Evolutionary conservation across 2,329 filamentous ascomycete genomes (phyloP), one percentile per base, ranked within the genome.

Genomic region (Byssochlamys sp.): DNA sequence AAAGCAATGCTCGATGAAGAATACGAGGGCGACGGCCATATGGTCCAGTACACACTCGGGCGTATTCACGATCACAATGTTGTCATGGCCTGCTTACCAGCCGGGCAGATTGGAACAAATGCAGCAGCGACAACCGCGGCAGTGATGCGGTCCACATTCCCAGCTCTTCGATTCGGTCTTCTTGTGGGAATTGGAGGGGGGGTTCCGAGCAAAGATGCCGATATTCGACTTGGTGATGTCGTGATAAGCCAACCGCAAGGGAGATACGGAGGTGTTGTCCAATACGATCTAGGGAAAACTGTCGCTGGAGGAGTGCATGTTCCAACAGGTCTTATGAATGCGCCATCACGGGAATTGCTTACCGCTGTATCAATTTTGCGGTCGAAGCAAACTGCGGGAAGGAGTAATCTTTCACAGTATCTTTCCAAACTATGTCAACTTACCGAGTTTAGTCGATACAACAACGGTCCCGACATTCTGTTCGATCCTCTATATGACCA

Each of bases 181-280:
- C 70, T 80, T 68, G 75, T 79, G 0, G 76, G 76, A 19, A 73
- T 79, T 39, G 76, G 73, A 0, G 71, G 72, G 11, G 68, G 66
- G 0, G 61, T 65, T 0, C 68, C 67, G 4, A 64, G 59, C 33
- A 12, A 10, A 3, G 53, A 56, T n/a, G 45, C 61, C 9, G 65
- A 72, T 55, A 67, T 71, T n/a, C 63, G 67, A 12, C 64, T 71
- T 0, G 69, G 69, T 0, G 68, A 72, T 57, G 61, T 72, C 6
- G 65, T 68, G 1, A 60, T 72, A 9, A 63, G 67, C 35, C 25
- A 56, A 10, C 64, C 66, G 2, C 4, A 52, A 0, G 54, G 54
- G 2, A 28, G 49, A 1, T 6, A 57, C 6, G 57, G 62, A 3
- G 67, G 65, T n/a, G 65, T 71, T 0, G 50, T 71, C 5, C 59